Evolutionary conservation across 169 alveolate genomes (phyloP).

Genomic region (Babesia bigemina): DNA sequence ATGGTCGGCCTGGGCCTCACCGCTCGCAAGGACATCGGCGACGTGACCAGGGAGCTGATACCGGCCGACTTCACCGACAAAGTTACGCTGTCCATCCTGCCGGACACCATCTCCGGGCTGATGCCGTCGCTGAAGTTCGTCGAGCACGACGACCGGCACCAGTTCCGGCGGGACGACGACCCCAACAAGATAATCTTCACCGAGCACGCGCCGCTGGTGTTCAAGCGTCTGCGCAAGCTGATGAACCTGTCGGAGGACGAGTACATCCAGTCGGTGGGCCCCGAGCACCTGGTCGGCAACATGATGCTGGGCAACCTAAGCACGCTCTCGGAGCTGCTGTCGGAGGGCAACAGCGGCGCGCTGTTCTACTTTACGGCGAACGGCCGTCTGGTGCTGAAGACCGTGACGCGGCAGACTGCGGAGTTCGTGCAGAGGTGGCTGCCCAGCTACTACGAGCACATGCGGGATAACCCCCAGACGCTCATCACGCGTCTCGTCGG

Average conservation of each 20-base stretch:
- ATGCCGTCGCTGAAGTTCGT: constrained; percentile 27
- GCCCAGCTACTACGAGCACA: constrained; percentile 48
- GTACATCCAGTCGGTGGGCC: constrained; percentile 94
- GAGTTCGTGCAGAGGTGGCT: constrained; percentile 64
- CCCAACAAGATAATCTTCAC: constrained; percentile 71
- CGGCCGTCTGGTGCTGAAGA: constrained; percentile 83
- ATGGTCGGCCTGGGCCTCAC: constrained; percentile 87
- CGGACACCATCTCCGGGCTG: constrained; percentile 4
- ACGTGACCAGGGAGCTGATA: not conserved
- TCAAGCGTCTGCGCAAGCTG: constrained; percentile 88
- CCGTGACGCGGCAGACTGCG: constrained; percentile 62
- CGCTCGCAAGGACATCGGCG: constrained; percentile 67
- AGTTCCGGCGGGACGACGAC: not conserved
- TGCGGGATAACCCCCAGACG: constrained; percentile 21
- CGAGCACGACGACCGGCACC: not conserved
- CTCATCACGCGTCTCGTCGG: constrained; percentile 58
- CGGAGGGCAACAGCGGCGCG: constrained; percentile 96
- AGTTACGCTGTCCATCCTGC: constrained; percentile 27
- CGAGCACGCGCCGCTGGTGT: constrained; percentile 95
- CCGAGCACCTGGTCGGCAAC: constrained; percentile 93
- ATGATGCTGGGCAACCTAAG: constrained; percentile 94
- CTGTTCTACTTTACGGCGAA: constrained; percentile 94
- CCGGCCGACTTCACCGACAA: constrained; percentile 40
- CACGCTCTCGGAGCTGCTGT: constrained; percentile 89
- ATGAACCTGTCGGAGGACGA: constrained; percentile 89